Evolutionary conservation across 495 filamentous ascomycete genomes (phyloP), one percentile per base, ranked within the genome.

Genomic region (Jackrogersella multiformis): DNA sequence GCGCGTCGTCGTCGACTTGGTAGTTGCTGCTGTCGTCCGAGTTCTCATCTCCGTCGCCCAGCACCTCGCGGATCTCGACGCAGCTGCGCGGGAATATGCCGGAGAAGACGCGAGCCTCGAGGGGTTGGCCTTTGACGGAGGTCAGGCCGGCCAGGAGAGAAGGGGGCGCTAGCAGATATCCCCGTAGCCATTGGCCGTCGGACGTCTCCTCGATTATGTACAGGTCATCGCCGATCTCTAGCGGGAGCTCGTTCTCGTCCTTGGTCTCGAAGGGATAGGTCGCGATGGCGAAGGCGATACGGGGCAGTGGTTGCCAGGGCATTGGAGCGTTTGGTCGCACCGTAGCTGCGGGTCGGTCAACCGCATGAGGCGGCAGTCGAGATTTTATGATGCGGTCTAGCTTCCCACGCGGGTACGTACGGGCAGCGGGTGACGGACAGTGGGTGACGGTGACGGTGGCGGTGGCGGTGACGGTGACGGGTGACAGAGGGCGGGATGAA

Each of bases 221-320:
- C 53, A 99, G 82, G 77, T 98, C 95, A 84, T 99, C 95, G 73
- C 95, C 95, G 24, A 99, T 89, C 78, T 99, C 93, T 71, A 99
- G 87, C 12, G 95, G 94, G n/a, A 99, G 88, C 77, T 99, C 95
- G 70, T 92, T 92, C 26, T 94, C 88, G 59, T 87, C 89, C 30
- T 90, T 89, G 46, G 95, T 90, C 60, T 88, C 85, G 79, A 98
- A 99, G 28, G 95, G 95, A 75, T 93, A 94, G 64, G 88, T 91
- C 76, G 94, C 94, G 76, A 99, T 90, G 64, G 94, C 96, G 80
- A 97, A 98, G 70, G 93, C 95, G 81, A 99, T 97, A 70, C 92
- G 93, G 78, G 94, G 93, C 76, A 99, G 86, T 63, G 95, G 93
- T 85, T 89, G 87, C 95, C 95, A 99, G 85, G 93, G 92, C 94